Evolutionary conservation across 2,329 filamentous ascomycete species (phyloP).

Genomic region (Plectosphaerella cucumerina): DNA sequence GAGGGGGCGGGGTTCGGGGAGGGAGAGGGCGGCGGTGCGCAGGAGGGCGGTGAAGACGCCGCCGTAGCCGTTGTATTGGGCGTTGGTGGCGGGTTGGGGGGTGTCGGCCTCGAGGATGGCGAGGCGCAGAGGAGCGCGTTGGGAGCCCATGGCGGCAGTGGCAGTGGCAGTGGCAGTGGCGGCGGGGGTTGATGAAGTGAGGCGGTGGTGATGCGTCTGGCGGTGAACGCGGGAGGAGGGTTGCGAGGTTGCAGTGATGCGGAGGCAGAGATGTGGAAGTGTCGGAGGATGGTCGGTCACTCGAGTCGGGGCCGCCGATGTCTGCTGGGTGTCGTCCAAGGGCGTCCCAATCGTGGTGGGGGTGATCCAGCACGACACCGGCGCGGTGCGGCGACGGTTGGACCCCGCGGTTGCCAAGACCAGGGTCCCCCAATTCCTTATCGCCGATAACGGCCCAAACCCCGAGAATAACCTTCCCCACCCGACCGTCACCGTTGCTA

Average conservation of each 20-base stretch:
- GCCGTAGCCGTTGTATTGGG: slow-evolving; percentile 68
- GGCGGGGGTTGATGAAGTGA: not conserved
- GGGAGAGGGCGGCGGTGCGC: slow-evolving; percentile 42
- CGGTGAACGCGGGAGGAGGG: no score
- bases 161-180: not conserved
- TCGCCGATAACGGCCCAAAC: not conserved
- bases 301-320: no score
- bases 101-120: slow-evolving; percentile 87
- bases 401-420: not conserved
- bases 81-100: slow-evolving; percentile 59
- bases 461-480: not conserved
- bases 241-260: no score
- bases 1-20: slow-evolving; percentile 35
- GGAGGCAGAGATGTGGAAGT: no score
- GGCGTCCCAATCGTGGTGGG: slow-evolving; percentile 10
- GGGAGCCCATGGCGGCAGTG: slow-evolving; percentile 9
- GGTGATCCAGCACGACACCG: no score
- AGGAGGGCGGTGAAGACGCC: slow-evolving; percentile 64
- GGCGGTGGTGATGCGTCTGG: not conserved
- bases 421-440: not conserved
- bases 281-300: no score
- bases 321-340: no score
- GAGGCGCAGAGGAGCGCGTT: slow-evolving; percentile 59
- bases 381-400: not conserved
- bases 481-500: not conserved